A percentile compares a stretch with the other conserved stretches of the same genome.
These are phyloP conservation scores for Bipolaris victoriae DNA, from an alignment of 2,329 filamentous ascomycete genomes.

Conservation along the genomic window DNA sequence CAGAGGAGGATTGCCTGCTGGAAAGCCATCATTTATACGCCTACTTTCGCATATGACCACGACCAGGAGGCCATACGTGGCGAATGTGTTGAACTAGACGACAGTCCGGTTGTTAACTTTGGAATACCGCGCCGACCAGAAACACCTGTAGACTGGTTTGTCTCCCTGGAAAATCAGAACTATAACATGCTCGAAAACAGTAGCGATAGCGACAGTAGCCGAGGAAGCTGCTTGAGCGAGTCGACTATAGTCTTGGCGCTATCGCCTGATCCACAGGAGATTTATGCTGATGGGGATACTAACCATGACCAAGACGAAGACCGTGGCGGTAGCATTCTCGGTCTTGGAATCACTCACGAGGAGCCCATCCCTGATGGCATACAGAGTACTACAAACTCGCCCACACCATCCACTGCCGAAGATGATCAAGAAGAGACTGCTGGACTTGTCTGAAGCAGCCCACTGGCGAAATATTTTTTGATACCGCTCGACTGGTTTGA, in stretches of 20 bases:
- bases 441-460: neutral
- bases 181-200: neutral
- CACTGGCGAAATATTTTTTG: neutral
- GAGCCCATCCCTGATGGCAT: neutral
- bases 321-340: neutral
- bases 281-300: neutral
- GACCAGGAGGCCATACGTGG: slow-evolving; percentile 1
- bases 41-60: neutral
- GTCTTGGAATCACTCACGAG: neutral
- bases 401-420: neutral
- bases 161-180: neutral
- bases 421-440: neutral
- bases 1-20: slow-evolving; percentile 9
- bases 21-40: neutral
- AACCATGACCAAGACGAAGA: neutral
- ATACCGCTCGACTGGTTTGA: too few relatives aligned
- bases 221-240: neutral
- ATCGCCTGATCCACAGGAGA: neutral
- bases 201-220: neutral
- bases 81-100: neutral
- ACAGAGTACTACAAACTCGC: neutral
- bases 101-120: neutral
- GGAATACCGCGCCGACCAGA: slow-evolving; percentile 1
- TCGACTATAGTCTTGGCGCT: neutral
- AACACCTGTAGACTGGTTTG: neutral